Base-by-base conservation (phyloP, 176 grass and related monocot genomes). In the Triticum urartu region DNA sequence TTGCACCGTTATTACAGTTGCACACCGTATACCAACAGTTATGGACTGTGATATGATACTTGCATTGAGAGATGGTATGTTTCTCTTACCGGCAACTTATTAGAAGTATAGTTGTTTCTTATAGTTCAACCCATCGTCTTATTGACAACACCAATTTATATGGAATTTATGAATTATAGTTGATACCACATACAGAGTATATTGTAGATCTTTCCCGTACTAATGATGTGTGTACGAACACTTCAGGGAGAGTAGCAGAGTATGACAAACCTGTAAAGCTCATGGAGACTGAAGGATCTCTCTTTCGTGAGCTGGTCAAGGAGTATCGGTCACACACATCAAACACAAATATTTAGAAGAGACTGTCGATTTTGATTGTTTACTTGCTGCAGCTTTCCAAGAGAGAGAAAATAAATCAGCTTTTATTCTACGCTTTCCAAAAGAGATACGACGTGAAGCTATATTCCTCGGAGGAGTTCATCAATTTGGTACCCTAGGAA, bases 1-100 rank as follows among this genome's bases (percentile, higher is more conserved):
- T 64, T 92, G 86, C 77, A 98, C 96, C 5, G 93, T 98, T 11
- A 91, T 98, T 69, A 98, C 93, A 1, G 93, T 98, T 5, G 93
- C 96, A 7, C 96, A 98, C 50, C 88, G 90, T 34, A 92, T 98
- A 81, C 96, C 93, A 4, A 98, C 96, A 6, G 91, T 98, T 21
- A 98, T 95, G 90, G 90, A 98, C 86, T 95, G 90, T 60, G 79
- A 77, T 34, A 95, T 89, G 91, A 88, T 98, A 47, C 93, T 98
- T 72, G 86, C 91, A 39, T 88, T 95, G 75, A 92, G 93, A 9
- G 96, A 95, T 3, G 93, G 93, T 95, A 76, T 84, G 91, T 59
- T 59, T 59, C 64, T 83, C 33, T 83, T 78, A 38, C 48, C 21
- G 5, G 15, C 21, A 86, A 76, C 28, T 69, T 63, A n/a, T 47